Percentiles rank a stretch among this genome's conserved stretches.
These are phyloP conservation scores for Juncus inflexus DNA, from an alignment of 176 grass and related monocot genomes.

Conservation along the genomic window DNA sequence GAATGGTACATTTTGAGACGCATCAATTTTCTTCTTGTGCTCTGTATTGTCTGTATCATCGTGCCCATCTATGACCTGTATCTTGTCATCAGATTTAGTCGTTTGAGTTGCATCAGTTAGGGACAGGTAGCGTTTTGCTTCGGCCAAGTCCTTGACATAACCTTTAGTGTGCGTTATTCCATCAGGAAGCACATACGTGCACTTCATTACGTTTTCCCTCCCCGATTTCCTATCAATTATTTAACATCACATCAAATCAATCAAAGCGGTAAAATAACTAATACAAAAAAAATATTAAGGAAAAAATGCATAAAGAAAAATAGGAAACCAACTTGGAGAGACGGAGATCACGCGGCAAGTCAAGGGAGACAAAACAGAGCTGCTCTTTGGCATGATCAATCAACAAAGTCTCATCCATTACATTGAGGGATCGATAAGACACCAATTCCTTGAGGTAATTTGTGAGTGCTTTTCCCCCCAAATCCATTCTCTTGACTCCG, in stretches of 20 bases:
- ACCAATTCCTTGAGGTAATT: constrained; percentile 97
- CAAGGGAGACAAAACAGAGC: constrained; percentile 89
- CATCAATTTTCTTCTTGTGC: constrained; percentile 51
- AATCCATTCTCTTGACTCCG: constrained; percentile 69
- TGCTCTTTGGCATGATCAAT: constrained; percentile 96
- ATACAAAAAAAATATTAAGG: not conserved
- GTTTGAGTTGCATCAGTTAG: constrained; percentile 27
- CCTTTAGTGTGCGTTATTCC: constrained; percentile 82
- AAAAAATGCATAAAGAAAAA: constrained; percentile 8
- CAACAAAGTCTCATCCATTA: constrained; percentile 91
- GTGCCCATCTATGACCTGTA: constrained; percentile 1
- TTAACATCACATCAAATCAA: not conserved
- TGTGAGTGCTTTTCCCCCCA: constrained; percentile 85
- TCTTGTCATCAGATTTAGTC: constrained; percentile 29
- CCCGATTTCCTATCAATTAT: constrained; percentile 46
- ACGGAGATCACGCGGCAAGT: constrained; percentile 59
- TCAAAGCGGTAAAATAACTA: constrained; percentile 7
- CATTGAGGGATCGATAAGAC: constrained; percentile 85
- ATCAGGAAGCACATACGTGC: constrained; percentile 93
- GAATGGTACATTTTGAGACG: constrained; percentile 71
- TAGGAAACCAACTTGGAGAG: constrained; percentile 52
- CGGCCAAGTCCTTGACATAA: constrained; percentile 71
- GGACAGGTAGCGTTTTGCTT: constrained; percentile 59
- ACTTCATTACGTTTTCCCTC: constrained; percentile 81
- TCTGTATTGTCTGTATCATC: constrained; percentile 34